phyloP scores from a whole-genome alignment of 2,329 filamentous ascomycete species.

The Sporothrix pseudoabietina region DNA sequence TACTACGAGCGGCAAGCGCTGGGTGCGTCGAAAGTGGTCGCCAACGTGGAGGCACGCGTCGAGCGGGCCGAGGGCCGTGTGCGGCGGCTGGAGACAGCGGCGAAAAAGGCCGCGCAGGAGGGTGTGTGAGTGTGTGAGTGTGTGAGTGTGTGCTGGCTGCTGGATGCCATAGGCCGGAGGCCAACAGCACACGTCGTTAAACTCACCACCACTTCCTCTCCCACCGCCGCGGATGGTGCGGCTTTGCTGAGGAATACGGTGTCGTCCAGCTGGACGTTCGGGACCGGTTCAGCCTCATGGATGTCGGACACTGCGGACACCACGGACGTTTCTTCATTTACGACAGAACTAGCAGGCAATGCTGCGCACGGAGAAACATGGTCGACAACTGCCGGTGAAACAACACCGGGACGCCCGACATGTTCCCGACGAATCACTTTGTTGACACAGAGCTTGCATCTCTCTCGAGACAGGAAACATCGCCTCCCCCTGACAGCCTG shows the following conservation, averaged over 20 bases:
- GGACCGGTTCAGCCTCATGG: background rate
- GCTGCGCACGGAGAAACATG: background rate
- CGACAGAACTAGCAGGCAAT: background rate
- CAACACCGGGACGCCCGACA: background rate
- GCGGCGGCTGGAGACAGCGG: slow-evolving; percentile 63
- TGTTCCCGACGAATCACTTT: background rate
- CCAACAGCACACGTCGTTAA: background rate
- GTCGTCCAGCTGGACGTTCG: background rate
- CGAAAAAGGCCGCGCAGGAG: slow-evolving; percentile 52
- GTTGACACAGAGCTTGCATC: background rate
- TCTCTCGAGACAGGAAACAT: background rate
- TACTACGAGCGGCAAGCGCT: slow-evolving; percentile 78
- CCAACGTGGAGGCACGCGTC: slow-evolving; percentile 69
- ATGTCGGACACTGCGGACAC: background rate
- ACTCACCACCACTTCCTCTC: background rate
- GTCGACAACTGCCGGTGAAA: background rate
- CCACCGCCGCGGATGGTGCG: background rate
- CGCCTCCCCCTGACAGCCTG: background rate
- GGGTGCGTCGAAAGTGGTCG: slow-evolving; percentile 67
- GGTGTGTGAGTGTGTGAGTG: background rate
- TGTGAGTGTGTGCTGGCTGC: background rate
- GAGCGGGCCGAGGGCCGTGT: slow-evolving; percentile 66
- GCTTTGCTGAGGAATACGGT: too few species aligned
- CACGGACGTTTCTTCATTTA: background rate
- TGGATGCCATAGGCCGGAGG: background rate